Base-by-base conservation (phyloP, 73 alveolate genomes). In the Stentor coeruleus region DNA sequence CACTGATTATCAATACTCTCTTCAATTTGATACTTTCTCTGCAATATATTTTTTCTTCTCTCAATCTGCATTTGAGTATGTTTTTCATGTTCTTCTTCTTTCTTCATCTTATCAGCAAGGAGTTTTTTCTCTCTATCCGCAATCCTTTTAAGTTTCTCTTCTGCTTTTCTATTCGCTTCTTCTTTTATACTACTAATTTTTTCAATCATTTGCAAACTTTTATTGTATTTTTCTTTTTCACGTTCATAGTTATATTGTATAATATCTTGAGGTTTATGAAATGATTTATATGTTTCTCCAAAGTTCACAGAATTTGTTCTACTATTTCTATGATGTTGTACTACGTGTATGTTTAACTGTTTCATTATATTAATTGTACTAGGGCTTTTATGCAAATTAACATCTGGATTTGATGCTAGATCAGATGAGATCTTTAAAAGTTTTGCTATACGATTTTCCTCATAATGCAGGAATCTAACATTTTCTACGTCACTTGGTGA, bases 1-100 rank as follows among this genome's bases (percentile, higher is more conserved):
- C 39, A 41, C 55, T 66, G 39, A 49, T 39, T 20, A 74, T 83
- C 72, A 82, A 74, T 57, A 86, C 90, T 33, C 36, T 74, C 36
- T 82, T 41, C 66, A 49, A 49, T 49, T 20, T 49, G 28, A 11
- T 49, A 11, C 20, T 49, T 49, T 49, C 20, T 49, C 66, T 49
- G 66, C 20, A 49, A 49, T 11, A 49, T 49, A 11, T 49, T 49
- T 20, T 49, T 6, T 20, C 66, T 6, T 11, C 20, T 11, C 20
- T 49, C 66, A 49, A 49, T 20, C 6, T 6, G 6, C 28, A 6
- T 49, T 11, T 11, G 66, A 49, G 66, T 49, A 11, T 49, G 66
- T 49, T 49, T 49, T 11, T 20, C 20, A 49, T 49, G 66, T 49
- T 49, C 66, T 11, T 11, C 6, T 11, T 20, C 20, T 49, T 20